phyloP scores from a whole-genome alignment of 306 rosid species.

The Dalbergia oliveri region DNA sequence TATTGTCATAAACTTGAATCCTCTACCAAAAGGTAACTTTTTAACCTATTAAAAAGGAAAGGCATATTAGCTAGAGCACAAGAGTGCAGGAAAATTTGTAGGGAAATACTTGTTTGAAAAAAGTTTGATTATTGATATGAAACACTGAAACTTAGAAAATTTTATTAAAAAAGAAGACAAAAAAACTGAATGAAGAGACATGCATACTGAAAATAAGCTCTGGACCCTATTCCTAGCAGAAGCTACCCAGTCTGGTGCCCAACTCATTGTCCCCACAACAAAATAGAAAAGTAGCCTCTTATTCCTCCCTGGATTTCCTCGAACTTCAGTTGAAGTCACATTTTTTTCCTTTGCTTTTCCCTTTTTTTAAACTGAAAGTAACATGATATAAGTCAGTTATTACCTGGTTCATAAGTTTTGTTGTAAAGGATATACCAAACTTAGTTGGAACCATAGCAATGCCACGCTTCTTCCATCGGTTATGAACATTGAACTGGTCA shows the following conservation, averaged over 20 bases:
- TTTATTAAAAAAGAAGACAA: background rate
- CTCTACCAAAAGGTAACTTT: background rate
- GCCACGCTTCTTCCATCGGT: conserved; percentile 95
- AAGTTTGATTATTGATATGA: conserved; percentile 22
- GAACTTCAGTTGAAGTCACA: conserved; percentile 20
- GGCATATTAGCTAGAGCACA: background rate
- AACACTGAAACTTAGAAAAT: background rate
- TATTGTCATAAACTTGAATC: conserved; percentile 13
- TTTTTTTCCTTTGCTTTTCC: background rate
- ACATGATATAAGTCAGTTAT: conserved; percentile 14
- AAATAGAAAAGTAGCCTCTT: conserved; percentile 35
- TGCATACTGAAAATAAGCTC: conserved; percentile 30
- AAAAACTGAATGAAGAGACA: conserved; percentile 6
- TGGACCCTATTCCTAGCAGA: conserved; percentile 13
- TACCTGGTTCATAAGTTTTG: conserved; percentile 96
- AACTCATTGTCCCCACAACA: conserved; percentile 32
- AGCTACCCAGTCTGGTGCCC: conserved; percentile 25
- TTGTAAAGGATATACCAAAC: conserved; percentile 91
- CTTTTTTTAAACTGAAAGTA: background rate
- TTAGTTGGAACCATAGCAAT: conserved; percentile 91
- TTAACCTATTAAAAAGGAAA: conserved; percentile 25
- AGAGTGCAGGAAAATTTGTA: background rate
- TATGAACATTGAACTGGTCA: conserved; percentile 65
- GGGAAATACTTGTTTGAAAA: conserved; percentile 5
- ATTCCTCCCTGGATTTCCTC: conserved; percentile 15